Evolutionary conservation across 495 filamentous ascomycete genomes (phyloP).

Genomic region (Platismatia glauca): DNA sequence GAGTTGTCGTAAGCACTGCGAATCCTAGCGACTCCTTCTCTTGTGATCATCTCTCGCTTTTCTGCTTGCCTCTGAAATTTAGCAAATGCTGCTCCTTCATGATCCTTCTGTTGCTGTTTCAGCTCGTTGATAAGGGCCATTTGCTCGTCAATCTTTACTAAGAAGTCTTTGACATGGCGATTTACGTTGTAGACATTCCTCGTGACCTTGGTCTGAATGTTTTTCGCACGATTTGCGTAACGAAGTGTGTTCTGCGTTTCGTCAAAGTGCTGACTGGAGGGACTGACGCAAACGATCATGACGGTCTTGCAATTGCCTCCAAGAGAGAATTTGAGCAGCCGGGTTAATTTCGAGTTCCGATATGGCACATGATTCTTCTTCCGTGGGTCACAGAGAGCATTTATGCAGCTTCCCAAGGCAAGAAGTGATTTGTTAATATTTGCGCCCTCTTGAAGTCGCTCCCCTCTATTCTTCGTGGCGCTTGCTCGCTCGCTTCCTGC

Average conservation of each 20-base stretch:
- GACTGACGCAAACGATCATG: constrained; percentile 99
- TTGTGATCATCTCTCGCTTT: constrained; percentile 69
- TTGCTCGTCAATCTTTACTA: constrained; percentile 97
- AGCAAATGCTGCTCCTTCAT: constrained; percentile 73
- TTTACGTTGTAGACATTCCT: constrained; percentile 99
- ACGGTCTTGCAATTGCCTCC: constrained; percentile 98
- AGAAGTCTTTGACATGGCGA: constrained; percentile 94
- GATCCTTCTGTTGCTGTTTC: constrained; percentile 82
- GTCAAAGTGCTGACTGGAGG: constrained; percentile 93
- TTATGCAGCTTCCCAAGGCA: constrained; percentile 95
- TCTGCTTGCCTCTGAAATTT: constrained; percentile 85
- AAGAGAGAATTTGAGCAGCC: constrained; percentile 91
- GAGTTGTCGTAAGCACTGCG: constrained; percentile 79
- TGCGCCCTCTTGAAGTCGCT: constrained; percentile 83
- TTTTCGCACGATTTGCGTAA: constrained; percentile 97
- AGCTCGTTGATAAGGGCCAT: constrained; percentile 89
- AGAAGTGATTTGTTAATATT: constrained; percentile 99
- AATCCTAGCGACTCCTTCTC: constrained; percentile 73
- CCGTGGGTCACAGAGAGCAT: constrained; percentile 88
- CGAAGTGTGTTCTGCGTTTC: constrained; percentile 97
- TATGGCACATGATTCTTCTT: constrained; percentile 95
- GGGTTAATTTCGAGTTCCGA: constrained; percentile 93
- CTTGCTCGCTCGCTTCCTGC: constrained; percentile 94
- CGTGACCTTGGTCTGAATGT: constrained; percentile 98
- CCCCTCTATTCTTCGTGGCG: constrained; percentile 93